Base-by-base conservation (phyloP, 495 filamentous ascomycete species). In the Penicillium angulare region DNA sequence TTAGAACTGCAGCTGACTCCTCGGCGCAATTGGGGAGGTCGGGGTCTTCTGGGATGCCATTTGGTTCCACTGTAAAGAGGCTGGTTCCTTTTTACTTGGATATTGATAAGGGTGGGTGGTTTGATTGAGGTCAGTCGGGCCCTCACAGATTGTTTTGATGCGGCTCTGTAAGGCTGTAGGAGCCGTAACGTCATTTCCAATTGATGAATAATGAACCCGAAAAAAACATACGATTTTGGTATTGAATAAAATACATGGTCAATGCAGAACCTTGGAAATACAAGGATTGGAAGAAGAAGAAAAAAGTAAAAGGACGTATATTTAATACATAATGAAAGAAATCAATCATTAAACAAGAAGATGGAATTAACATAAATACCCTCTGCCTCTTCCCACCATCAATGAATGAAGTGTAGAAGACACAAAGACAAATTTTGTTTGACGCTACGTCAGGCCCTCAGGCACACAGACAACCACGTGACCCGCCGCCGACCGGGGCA, bases 21-120 rank as follows among this genome's bases (percentile, higher is more conserved):
- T 34, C 77, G 83, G 49, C 78, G 79, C 34, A 74, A 88, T 61
- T 97, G 92, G 92, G 92, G 92, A 39, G 92, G 92, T 7, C 79
- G 88, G 59, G 92, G 92, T 4, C 64, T 92, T 56, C 70, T 97
- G 50, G 92, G 92, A 26, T 97, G 92, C 65, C 89, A 95, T 77
- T 77, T 96, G 29, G 67, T 95, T 53, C 89, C 88, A n/a, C 43
- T 91, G 43, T 81, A 64, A 69, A 40, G 49, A 34, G 10, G 47
- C 36, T 41, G 21, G 42, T 31, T n/a, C 41, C 42, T 47, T 24
- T 23, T 39, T 45, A 33, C 26, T 48, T 47, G 27, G 27, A 31
- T 31, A 6, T 52, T 57, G 49, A 46, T 42, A 13, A 34, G 54
- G 39, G 39, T 52, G 51, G 38, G 18, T 43, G 16, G 22, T 23